Base-by-base conservation (phyloP, 768 basidiomycete genomes). In the Pleurotus cornucopiae region DNA sequence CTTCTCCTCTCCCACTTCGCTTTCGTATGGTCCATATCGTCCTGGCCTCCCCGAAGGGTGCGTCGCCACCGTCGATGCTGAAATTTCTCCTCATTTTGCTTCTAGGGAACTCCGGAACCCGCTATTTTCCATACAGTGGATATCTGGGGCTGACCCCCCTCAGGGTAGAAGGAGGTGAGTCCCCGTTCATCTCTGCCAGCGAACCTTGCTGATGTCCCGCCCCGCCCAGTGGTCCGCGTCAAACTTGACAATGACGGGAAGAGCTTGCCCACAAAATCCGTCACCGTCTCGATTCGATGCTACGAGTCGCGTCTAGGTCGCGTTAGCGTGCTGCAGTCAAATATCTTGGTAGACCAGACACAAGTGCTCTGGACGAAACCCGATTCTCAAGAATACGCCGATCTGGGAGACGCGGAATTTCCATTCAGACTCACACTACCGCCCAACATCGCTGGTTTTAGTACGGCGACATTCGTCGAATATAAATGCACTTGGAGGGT, bases 401-500 rank as follows among this genome's bases (percentile, higher is more conserved):
- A 82, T 46, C 71, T 93, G 60, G 84, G 81, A 44, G 81, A 86
- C 60, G 67, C 80, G 62, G 87, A 91, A 62, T 74, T 78, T 62
- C 83, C 88, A 2, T 94, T 91, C 68, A 82, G 82, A 49, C 76
- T 94, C 63, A 76, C 79, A 46, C 58, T 94, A 23, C 91, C 91
- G 23, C 66, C 79, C 55, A 75, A 78, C 59, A 77, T 81, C 49
- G 69, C 77, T 13, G 88, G 88, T 40, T 85, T 83, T 63, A 87
- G 85, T 67, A 84, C 86, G 47, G 80, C 85, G 12, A 76, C 83
- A 58, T 90, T 85, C 63, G 87, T 87, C 61, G 87, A 86, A 62
- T 94, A 91, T 68, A 79, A 86, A 44, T 84, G 88, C 65, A 81
- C 81, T 65, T 94, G 91, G 91, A 78, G 89, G 53, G 76, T 94